A percentile compares a stretch with the other conserved stretches of the same genome.
Evolutionary conservation across 225 moss, liverwort and hornwort species (phyloP).

Genomic region (Lunularia cruciata): DNA sequence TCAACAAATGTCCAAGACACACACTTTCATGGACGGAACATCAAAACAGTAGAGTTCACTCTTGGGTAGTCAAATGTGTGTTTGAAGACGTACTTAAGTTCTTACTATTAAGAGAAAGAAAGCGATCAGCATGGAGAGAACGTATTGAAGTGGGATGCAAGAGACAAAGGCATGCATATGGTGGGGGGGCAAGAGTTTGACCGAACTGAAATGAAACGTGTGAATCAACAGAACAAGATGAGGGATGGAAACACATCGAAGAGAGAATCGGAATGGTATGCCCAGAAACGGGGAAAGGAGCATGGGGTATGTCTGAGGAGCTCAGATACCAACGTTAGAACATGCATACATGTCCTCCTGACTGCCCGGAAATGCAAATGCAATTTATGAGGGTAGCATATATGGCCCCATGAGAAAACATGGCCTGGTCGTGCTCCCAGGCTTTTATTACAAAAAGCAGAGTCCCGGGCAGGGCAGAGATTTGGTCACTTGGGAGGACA

Average conservation of each 20-base stretch:
- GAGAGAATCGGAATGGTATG: neutral
- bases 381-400: neutral
- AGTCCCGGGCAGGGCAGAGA: neutral
- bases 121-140: neutral
- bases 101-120: too few species aligned
- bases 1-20: too few species aligned
- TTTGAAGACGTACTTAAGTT: too few species aligned
- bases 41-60: too few species aligned
- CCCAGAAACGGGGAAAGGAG: neutral
- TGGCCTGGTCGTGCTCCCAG: conserved; percentile 6
- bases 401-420: conserved; percentile 7
- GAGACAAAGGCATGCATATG: neutral
- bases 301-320: conserved; percentile 3
- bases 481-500: neutral
- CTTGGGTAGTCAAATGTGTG: too few species aligned
- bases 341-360: conserved; percentile 13
- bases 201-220: neutral
- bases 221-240: neutral
- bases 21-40: too few species aligned
- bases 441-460: neutral
- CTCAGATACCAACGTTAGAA: conserved; percentile 3
- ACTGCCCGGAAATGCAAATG: conserved; percentile 1
- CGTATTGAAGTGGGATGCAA: neutral
- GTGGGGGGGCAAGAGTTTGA: neutral
- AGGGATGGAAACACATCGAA: neutral